These are phyloP conservation scores for Aureobasidium sp. DNA, from an alignment of 2,329 filamentous ascomycete species.

Conservation along the genomic window DNA sequence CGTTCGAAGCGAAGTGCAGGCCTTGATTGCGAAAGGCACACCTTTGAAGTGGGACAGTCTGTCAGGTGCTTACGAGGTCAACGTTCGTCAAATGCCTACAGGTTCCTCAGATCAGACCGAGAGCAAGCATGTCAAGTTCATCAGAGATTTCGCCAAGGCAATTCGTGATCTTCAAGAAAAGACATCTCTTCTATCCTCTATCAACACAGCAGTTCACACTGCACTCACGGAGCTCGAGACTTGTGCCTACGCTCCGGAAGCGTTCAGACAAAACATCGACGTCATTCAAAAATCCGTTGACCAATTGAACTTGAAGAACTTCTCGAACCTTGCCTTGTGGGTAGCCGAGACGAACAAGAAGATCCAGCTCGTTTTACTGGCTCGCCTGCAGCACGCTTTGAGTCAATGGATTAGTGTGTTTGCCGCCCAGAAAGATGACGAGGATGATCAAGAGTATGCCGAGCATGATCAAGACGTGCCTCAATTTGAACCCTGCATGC, in stretches of 20 bases:
- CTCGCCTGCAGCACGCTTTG: slow-evolving; percentile 79
- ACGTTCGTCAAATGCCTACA: slow-evolving; percentile 60
- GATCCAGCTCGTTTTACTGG: slow-evolving; percentile 71
- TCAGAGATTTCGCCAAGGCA: slow-evolving; percentile 82
- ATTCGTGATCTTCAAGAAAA: slow-evolving; percentile 86
- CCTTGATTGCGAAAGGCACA: slow-evolving; percentile 75
- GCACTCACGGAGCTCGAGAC: slow-evolving; percentile 74
- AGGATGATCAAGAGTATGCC: slow-evolving; percentile 22
- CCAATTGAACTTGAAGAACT: slow-evolving; percentile 92
- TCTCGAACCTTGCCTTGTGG: slow-evolving; percentile 87
- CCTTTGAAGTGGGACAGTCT: slow-evolving; percentile 96
- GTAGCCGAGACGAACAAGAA: slow-evolving; percentile 79
- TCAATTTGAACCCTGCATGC: slow-evolving; percentile 64
- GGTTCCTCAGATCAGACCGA: slow-evolving; percentile 55
- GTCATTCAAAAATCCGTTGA: slow-evolving; percentile 88
- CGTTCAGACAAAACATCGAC: slow-evolving; percentile 74
- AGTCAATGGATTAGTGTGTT: slow-evolving; percentile 84
- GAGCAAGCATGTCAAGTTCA: slow-evolving; percentile 93
- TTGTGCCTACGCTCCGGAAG: slow-evolving; percentile 73
- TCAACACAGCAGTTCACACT: slow-evolving; percentile 75
- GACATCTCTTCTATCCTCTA: slow-evolving; percentile 67
- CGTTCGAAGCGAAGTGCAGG: slow-evolving; percentile 84
- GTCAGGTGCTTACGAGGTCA: slow-evolving; percentile 90
- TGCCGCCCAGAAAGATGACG: slow-evolving; percentile 45
- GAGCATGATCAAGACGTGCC: slow-evolving; percentile 49